Conservation (phyloP, 805 yeast species). For the Saccharomycopsis fermentans region DNA sequence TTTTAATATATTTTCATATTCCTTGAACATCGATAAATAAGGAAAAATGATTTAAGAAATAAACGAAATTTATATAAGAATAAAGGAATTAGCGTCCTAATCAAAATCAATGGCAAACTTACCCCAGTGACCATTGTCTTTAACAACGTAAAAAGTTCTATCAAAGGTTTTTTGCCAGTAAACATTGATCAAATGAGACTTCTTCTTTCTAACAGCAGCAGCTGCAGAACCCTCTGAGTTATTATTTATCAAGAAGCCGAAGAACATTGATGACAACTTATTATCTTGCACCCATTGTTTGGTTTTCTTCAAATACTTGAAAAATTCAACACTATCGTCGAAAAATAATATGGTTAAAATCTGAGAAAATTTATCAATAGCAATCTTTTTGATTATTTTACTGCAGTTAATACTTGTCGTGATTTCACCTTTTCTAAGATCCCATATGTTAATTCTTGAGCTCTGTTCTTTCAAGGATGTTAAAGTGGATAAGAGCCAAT, state of each 20-base stretch:
- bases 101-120: constrained; percentile 16
- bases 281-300: constrained; percentile 15
- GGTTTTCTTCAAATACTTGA: constrained; percentile 16
- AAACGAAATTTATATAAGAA: background rate
- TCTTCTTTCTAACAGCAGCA: background rate
- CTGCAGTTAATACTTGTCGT: constrained; percentile 9
- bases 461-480: constrained; percentile 9
- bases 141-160: constrained; percentile 12
- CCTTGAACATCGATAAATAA: background rate
- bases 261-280: constrained; percentile 5
- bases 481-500: constrained; percentile 38
- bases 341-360: constrained; percentile 8
- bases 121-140: constrained; percentile 14
- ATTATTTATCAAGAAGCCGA: background rate
- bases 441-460: constrained; percentile 32
- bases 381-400: constrained; percentile 7
- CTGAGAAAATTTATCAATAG: constrained; percentile 15
- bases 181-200: constrained; percentile 1
- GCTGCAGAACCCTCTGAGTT: background rate
- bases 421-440: constrained; percentile 33
- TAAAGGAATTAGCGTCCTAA: background rate
- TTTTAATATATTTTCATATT: no score
- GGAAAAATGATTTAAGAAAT: background rate
- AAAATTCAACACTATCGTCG: constrained; percentile 11
- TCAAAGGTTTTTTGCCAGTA: constrained; percentile 17